Conservation (phyloP, 2,329 filamentous ascomycete genomes). For the Aspergillus ibericus region DNA sequence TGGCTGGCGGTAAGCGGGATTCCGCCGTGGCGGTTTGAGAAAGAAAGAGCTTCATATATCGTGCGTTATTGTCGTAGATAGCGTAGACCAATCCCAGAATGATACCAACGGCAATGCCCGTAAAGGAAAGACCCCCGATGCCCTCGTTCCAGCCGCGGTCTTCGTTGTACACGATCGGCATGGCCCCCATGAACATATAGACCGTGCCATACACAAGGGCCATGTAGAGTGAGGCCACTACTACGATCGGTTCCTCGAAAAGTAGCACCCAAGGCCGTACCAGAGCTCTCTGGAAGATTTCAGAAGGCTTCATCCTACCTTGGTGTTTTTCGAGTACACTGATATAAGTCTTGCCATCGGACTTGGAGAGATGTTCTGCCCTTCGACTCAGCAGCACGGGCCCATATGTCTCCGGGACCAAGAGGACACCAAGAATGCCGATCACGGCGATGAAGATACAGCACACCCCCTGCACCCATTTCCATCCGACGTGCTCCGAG, state of each 20-base stretch:
- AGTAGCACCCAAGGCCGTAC: slow-evolving; percentile 8
- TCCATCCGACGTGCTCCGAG: slow-evolving; percentile 49
- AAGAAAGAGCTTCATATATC: neutral
- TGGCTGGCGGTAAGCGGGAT: slow-evolving; percentile 49
- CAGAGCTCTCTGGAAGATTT: neutral
- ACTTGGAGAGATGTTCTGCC: neutral
- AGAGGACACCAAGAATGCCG: neutral
- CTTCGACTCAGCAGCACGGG: slow-evolving; percentile 2
- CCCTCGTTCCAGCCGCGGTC: neutral
- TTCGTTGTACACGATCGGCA: slow-evolving; percentile 7
- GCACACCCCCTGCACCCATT: slow-evolving; percentile 43
- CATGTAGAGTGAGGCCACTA: slow-evolving; percentile 15
- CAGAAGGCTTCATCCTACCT: neutral
- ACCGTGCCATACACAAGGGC: slow-evolving; percentile 8
- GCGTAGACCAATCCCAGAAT: slow-evolving; percentile 37
- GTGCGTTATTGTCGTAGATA: neutral
- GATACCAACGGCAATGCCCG: slow-evolving; percentile 44
- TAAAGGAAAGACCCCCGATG: slow-evolving; percentile 38
- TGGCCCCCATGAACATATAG: slow-evolving; percentile 11
- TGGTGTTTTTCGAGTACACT: neutral
- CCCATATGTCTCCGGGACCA: slow-evolving; percentile 9
- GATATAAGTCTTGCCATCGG: neutral
- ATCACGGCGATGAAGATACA: neutral
- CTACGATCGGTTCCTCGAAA: slow-evolving; percentile 17
- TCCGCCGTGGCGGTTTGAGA: slow-evolving; percentile 44